Percentiles rank a stretch among this genome's conserved stretches.
phyloP scores from a whole-genome alignment of 306 rosid genomes.

The Oemleria cerasiformis region DNA sequence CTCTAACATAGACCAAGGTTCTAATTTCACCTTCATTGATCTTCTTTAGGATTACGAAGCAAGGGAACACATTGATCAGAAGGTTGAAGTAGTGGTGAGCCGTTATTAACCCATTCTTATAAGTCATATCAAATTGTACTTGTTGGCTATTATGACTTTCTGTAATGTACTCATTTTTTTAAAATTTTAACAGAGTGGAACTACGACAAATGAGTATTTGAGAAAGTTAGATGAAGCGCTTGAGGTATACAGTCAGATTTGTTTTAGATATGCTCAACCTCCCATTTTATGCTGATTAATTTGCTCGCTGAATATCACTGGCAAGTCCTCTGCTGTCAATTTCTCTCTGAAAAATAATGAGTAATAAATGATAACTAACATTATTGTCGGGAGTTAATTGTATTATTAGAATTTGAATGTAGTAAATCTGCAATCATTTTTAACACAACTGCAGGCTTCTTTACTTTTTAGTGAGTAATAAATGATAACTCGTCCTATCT shows the following conservation, averaged over 20 bases:
- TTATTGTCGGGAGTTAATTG: neutral
- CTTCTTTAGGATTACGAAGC: slow-evolving; percentile 72
- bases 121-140: slow-evolving; percentile 24
- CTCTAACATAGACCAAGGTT: neutral
- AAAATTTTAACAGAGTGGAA: slow-evolving; percentile 67
- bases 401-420: too few species aligned
- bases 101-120: slow-evolving; percentile 6
- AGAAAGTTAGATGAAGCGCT: slow-evolving; percentile 77
- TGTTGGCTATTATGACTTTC: slow-evolving; percentile 11
- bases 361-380: neutral
- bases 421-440: too few species aligned
- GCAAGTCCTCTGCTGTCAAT: neutral
- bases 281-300: neutral
- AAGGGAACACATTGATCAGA: slow-evolving; percentile 73
- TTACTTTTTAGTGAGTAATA: too few species aligned
- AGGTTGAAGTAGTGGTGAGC: slow-evolving; percentile 79
- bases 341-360: neutral
- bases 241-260: slow-evolving; percentile 43
- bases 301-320: neutral
- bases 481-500: neutral
- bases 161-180: slow-evolving; percentile 7
- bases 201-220: slow-evolving; percentile 64
- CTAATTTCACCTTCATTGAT: neutral
- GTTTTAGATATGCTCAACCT: slow-evolving; percentile 4
- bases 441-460: neutral